Conservation (phyloP, 2,329 filamentous ascomycete genomes). For the Didymella glomerata region DNA sequence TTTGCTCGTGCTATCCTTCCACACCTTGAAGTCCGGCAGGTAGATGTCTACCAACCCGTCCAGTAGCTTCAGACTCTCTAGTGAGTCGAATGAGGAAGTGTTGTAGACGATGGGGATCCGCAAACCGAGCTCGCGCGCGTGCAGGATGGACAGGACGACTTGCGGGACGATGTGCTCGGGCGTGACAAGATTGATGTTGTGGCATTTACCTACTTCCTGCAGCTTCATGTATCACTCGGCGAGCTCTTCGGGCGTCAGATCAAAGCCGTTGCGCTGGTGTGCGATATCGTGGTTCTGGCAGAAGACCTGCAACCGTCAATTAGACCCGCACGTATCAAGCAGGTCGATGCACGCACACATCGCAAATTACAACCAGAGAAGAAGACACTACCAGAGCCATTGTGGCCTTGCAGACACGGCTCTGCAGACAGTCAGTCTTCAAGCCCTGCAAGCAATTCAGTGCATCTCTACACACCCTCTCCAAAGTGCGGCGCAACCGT, state of each 20-base stretch:
- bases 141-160: conserved; percentile 77
- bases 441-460: not conserved
- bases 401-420: conserved; percentile 82
- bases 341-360: conserved; percentile 57
- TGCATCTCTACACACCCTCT: conserved; percentile 56
- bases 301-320: conserved; percentile 44
- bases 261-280: conserved; percentile 81
- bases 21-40: conserved; percentile 88
- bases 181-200: conserved; percentile 89
- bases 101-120: conserved; percentile 83
- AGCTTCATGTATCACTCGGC: conserved; percentile 85
- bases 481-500: conserved; percentile 87
- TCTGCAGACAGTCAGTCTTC: conserved; percentile 55
- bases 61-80: conserved; percentile 74
- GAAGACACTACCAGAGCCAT: conserved; percentile 82
- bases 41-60: conserved; percentile 87
- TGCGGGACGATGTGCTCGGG: conserved; percentile 89
- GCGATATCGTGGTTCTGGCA: conserved; percentile 77
- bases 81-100: conserved; percentile 80
- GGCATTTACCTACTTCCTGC: conserved; percentile 79
- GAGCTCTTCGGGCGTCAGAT: conserved; percentile 79
- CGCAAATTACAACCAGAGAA: conserved; percentile 79
- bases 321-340: not conserved
- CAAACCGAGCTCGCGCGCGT: conserved; percentile 74
- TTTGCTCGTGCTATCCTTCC: conserved; percentile 71